Conservation (phyloP, 805 yeast genomes). For the Groenewaldozyma salmanticensis region DNA sequence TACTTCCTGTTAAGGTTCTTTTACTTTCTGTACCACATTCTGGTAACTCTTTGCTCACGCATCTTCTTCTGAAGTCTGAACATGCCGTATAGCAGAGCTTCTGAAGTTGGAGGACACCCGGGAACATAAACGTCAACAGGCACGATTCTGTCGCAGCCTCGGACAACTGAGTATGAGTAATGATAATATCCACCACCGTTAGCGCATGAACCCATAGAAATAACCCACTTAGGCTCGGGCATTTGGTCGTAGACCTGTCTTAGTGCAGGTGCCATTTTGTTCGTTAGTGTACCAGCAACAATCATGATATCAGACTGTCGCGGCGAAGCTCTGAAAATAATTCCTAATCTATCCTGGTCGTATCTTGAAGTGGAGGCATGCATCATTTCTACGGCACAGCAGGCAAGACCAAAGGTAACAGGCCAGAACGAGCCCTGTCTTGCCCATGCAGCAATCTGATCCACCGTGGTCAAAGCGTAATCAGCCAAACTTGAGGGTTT, state of each 20-base stretch:
- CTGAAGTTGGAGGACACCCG: conserved; percentile 88
- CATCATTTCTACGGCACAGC: conserved; percentile 96
- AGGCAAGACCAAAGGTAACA: conserved; percentile 81
- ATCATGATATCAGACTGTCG: conserved; percentile 89
- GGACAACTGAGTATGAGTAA: conserved; percentile 77
- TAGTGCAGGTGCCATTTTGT: conserved; percentile 88
- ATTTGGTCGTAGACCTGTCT: conserved; percentile 90
- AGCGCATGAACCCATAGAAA: conserved; percentile 90
- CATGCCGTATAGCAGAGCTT: conserved; percentile 84
- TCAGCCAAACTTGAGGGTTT: conserved; percentile 55
- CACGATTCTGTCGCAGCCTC: conserved; percentile 82
- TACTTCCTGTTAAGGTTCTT: background rate
- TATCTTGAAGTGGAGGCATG: conserved; percentile 85
- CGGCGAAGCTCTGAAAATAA: conserved; percentile 88
- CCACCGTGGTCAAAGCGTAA: conserved; percentile 73
- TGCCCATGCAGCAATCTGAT: conserved; percentile 82
- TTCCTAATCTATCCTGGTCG: conserved; percentile 87
- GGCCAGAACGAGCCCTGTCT: conserved; percentile 92
- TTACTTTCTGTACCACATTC: conserved; percentile 73
- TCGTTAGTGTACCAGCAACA: conserved; percentile 85
- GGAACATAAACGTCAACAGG: conserved; percentile 90
- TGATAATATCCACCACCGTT: conserved; percentile 92
- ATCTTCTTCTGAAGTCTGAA: conserved; percentile 85
- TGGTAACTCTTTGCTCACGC: conserved; percentile 69
- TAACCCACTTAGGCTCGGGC: conserved; percentile 94